Conservation (phyloP, 352 stramenopile species). For the Phytophthora cactorum region DNA sequence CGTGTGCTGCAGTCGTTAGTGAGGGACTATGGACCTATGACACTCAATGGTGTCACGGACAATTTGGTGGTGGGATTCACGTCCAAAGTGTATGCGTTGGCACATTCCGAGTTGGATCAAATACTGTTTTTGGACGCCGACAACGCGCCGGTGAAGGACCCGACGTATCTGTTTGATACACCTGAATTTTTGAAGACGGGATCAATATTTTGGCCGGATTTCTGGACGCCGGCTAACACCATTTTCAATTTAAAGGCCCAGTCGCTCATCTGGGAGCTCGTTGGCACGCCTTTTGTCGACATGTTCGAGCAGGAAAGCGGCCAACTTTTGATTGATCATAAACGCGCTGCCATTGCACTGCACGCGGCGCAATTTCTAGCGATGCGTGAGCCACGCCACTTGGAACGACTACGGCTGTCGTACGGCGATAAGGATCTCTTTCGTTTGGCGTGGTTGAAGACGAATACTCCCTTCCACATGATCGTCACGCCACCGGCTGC, state of each 20-base stretch:
- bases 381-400: conserved; percentile 37
- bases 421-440: conserved; percentile 72
- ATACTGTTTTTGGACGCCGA: conserved; percentile 82
- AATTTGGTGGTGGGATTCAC: conserved; percentile 48
- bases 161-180: conserved; percentile 80
- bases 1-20: conserved; percentile 33
- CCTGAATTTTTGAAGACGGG: conserved; percentile 58
- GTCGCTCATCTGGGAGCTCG: conserved; percentile 62
- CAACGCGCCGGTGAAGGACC: conserved; percentile 75
- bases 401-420: conserved; percentile 39
- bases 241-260: conserved; percentile 70
- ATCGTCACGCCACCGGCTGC: conserved; percentile 44
- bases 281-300: conserved; percentile 81
- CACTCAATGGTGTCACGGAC: conserved; percentile 34
- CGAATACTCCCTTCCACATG: conserved; percentile 53
- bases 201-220: conserved; percentile 83
- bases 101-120: conserved; percentile 45
- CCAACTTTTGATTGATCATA: conserved; percentile 67
- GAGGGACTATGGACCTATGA: conserved; percentile 33
- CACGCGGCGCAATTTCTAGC: conserved; percentile 49
- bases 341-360: conserved; percentile 17
- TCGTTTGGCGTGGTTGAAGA: conserved; percentile 62
- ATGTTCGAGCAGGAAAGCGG: conserved; percentile 89
- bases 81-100: conserved; percentile 59
- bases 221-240: conserved; percentile 72